phyloP scores from a whole-genome alignment of 73 alveolate genomes.

The Uronychia setigera region DNA sequence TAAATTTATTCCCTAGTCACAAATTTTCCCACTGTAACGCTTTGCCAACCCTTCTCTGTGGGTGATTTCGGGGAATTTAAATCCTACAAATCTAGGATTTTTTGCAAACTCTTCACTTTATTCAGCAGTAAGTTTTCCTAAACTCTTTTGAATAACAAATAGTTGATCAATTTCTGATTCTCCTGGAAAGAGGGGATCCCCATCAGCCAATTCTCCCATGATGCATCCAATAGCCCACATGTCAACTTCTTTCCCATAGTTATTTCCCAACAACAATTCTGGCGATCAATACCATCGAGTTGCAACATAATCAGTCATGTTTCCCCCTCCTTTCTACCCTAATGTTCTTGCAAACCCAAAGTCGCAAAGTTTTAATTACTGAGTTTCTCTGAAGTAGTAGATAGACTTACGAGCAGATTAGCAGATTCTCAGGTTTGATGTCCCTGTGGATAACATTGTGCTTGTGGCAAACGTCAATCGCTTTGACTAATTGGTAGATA shows the following conservation, averaged over 20 bases:
- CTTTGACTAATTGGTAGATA: slow-evolving; percentile 71
- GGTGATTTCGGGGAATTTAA: slow-evolving; percentile 71
- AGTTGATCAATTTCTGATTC: slow-evolving; percentile 89
- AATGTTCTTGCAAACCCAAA: slow-evolving; percentile 75
- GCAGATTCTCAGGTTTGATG: slow-evolving; percentile 68
- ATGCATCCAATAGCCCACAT: slow-evolving; percentile 87
- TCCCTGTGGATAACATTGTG: slow-evolving; percentile 79
- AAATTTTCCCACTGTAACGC: background rate
- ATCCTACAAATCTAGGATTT: slow-evolving; percentile 78
- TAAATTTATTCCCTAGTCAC: slow-evolving; percentile 45
- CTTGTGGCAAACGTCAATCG: slow-evolving; percentile 75
- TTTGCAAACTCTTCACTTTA: slow-evolving; percentile 74
- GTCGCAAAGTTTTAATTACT: slow-evolving; percentile 58
- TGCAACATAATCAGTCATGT: slow-evolving; percentile 82
- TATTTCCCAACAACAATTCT: slow-evolving; percentile 69
- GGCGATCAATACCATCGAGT: slow-evolving; percentile 88
- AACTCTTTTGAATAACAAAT: slow-evolving; percentile 76
- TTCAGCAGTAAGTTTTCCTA: slow-evolving; percentile 85
- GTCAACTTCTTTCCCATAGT: slow-evolving; percentile 80
- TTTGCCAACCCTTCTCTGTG: background rate
- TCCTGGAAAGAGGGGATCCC: slow-evolving; percentile 85
- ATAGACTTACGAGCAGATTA: slow-evolving; percentile 45
- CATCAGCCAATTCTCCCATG: slow-evolving; percentile 81
- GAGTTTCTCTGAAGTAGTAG: slow-evolving; percentile 11
- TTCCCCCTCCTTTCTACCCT: slow-evolving; percentile 50